A percentile compares a stretch with the other conserved stretches of the same genome.
phyloP scores from a whole-genome alignment of 2,329 filamentous ascomycete species.

The Aspergillus transmontanensis region DNA sequence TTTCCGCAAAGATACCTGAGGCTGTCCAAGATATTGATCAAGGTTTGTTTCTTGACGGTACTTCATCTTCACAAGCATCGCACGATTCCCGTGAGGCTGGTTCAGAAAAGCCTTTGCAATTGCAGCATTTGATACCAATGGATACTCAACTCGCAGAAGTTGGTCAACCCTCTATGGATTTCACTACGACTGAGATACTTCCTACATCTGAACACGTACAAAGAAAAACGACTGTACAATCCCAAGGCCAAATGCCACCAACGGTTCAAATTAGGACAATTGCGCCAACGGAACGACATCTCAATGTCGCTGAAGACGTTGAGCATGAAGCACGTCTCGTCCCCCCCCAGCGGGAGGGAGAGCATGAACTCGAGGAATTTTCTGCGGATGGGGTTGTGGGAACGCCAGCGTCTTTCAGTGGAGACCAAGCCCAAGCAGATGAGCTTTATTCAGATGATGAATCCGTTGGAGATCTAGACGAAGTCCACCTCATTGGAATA shows the following conservation, averaged over 20 bases:
- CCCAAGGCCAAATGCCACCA: not conserved
- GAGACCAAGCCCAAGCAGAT: constrained; percentile 11
- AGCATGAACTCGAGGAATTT: constrained; percentile 3
- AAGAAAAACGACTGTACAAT: not conserved
- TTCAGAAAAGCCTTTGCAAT: not conserved
- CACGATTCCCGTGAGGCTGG: not conserved
- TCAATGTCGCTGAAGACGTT: not conserved
- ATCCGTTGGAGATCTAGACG: constrained; percentile 6
- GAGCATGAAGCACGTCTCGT: not conserved
- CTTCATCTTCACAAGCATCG: constrained; percentile 6
- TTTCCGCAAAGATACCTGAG: not conserved
- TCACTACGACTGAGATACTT: not conserved
- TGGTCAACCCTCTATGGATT: not conserved
- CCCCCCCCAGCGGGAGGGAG: not conserved
- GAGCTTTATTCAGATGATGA: constrained; percentile 16
- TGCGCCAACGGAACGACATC: not conserved
- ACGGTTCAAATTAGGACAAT: not conserved
- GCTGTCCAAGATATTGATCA: constrained; percentile 3
- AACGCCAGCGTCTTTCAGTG: not conserved
- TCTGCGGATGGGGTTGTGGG: constrained; percentile 3
- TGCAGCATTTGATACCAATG: constrained; percentile 24
- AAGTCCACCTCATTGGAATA: constrained; percentile 13
- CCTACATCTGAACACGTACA: constrained; percentile 22
- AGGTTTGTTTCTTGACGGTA: constrained; percentile 21
- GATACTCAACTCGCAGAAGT: constrained; percentile 24